These are phyloP conservation scores for Candolleomyces aberdarensis DNA, from an alignment of 768 basidiomycete species.

Conservation along the genomic window DNA sequence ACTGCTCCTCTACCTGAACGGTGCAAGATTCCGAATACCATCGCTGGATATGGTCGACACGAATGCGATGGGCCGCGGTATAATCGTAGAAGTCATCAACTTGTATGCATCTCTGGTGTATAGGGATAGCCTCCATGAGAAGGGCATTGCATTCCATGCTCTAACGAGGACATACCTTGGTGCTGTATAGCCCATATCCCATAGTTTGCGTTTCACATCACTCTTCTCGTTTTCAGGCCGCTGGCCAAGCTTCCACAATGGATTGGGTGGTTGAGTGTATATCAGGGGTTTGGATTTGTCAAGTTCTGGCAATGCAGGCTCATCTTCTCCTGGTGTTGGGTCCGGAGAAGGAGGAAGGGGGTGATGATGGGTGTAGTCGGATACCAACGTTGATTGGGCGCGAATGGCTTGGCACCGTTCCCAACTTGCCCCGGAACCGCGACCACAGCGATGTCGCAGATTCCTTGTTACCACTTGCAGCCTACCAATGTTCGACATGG, in stretches of 20 bases:
- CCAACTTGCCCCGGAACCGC: not conserved
- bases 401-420: not conserved
- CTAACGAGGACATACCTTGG: constrained; percentile 20
- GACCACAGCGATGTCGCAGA: not conserved
- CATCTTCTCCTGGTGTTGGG: not conserved
- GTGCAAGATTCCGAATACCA: constrained; percentile 58
- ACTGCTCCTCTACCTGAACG: constrained; percentile 49
- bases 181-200: constrained; percentile 32
- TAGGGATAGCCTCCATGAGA: not conserved
- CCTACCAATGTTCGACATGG: not conserved
- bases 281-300: constrained; percentile 25
- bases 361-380: not conserved
- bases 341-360: too few species aligned
- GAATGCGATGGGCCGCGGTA: constrained; percentile 68
- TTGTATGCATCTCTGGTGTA: constrained; percentile 39
- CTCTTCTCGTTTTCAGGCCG: constrained; percentile 26
- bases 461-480: not conserved
- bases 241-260: constrained; percentile 42
- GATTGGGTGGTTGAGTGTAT: constrained; percentile 35
- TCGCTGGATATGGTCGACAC: constrained; percentile 54
- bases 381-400: not conserved
- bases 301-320: constrained; percentile 16
- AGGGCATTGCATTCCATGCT: constrained; percentile 8
- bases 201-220: constrained; percentile 33
- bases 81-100: constrained; percentile 53